Evolutionary conservation across 1,284 basidiomycete species (phyloP).

Genomic region (Vanrija sp.): DNA sequence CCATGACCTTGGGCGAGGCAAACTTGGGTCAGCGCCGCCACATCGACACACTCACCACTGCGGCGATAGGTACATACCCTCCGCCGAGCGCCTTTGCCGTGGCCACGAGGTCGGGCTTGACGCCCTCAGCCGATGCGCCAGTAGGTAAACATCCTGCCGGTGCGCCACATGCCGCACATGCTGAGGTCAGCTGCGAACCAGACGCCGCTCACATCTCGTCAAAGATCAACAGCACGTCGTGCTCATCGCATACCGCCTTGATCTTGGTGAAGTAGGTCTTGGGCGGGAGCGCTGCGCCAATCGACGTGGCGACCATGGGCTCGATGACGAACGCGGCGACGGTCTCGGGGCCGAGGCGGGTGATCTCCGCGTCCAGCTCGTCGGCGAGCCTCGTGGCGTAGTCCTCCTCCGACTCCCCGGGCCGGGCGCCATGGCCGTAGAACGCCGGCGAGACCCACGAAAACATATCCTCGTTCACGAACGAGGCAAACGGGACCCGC

Average conservation of each 20-base stretch:
- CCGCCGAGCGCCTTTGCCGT: slow-evolving; percentile 84
- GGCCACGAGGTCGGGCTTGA: slow-evolving; percentile 69
- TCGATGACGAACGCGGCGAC: slow-evolving; percentile 52
- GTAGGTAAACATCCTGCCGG: slow-evolving; percentile 63
- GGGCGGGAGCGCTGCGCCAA: slow-evolving; percentile 53
- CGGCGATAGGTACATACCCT: slow-evolving; percentile 68
- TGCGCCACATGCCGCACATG: slow-evolving; percentile 79
- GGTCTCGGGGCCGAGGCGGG: slow-evolving; percentile 71
- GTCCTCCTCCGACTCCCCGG: slow-evolving; percentile 67
- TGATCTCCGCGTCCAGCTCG: slow-evolving; percentile 78
- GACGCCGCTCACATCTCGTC: slow-evolving; percentile 59
- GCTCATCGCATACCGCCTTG: slow-evolving; percentile 75
- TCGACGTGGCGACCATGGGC: slow-evolving; percentile 65
- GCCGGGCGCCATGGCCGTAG: slow-evolving; percentile 64
- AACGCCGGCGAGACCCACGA: slow-evolving; percentile 59
- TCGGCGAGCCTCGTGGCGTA: slow-evolving; percentile 70
- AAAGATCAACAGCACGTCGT: slow-evolving; percentile 74
- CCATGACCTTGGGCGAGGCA: too few species aligned
- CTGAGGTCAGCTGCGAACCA: too few species aligned
- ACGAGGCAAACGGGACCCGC: slow-evolving; percentile 56
- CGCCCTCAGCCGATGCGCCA: slow-evolving; percentile 56
- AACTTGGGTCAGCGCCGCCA: too few species aligned
- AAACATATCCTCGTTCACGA: slow-evolving; percentile 36
- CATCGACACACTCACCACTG: too few species aligned
- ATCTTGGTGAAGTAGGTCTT: slow-evolving; percentile 56